A percentile compares a stretch with the other conserved stretches of the same genome.
phyloP scores from a whole-genome alignment of 768 basidiomycete genomes.

The Suillus subalutaceus region DNA sequence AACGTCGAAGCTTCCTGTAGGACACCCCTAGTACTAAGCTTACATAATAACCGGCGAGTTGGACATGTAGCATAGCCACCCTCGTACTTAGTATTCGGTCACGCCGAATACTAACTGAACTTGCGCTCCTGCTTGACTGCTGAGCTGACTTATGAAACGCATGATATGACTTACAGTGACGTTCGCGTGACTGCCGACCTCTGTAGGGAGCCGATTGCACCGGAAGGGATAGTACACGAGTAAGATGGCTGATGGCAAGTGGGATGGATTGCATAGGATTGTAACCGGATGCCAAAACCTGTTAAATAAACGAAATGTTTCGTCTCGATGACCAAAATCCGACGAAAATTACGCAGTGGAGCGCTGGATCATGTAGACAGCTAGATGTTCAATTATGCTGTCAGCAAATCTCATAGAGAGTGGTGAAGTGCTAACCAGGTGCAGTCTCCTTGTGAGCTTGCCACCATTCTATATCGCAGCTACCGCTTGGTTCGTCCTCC shows the following conservation, averaged over 20 bases:
- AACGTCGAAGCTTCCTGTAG: too few relatives aligned
- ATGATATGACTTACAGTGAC: too few relatives aligned
- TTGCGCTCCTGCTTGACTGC: too few relatives aligned
- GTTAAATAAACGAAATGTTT: not conserved
- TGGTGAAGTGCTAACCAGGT: not conserved
- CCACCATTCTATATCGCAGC: slow-evolving; percentile 1
- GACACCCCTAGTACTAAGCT: too few relatives aligned
- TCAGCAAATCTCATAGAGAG: not conserved
- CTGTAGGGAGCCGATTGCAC: too few relatives aligned
- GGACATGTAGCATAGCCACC: too few relatives aligned
- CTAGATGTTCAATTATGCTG: not conserved
- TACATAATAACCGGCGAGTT: too few relatives aligned
- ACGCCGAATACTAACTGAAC: too few relatives aligned
- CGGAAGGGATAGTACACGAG: not conserved
- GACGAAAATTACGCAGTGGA: not conserved
- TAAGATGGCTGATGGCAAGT: not conserved
- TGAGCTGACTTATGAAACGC: too few relatives aligned
- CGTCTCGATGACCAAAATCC: not conserved
- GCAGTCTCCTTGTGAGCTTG: not conserved
- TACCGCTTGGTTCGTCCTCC: not conserved
- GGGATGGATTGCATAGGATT: not conserved
- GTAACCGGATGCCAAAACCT: not conserved
- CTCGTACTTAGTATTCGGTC: too few relatives aligned
- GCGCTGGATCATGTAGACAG: not conserved
- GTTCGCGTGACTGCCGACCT: too few relatives aligned